These are phyloP conservation scores for Opeltia flavorubescens DNA, from an alignment of 495 filamentous ascomycete species.

Conservation along the genomic window DNA sequence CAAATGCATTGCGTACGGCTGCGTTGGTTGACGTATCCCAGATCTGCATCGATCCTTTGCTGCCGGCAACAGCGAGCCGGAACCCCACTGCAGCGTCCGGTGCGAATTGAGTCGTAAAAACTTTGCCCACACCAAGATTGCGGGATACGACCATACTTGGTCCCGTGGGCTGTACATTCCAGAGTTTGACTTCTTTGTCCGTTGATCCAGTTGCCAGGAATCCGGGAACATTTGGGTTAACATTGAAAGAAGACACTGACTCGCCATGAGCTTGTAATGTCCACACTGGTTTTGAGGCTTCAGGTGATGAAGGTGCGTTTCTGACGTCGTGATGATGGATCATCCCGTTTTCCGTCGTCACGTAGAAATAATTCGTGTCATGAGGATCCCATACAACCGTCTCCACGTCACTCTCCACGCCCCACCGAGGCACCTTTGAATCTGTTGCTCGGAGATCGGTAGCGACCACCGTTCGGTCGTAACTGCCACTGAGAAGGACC, in stretches of 20 bases:
- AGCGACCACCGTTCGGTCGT: slow-evolving; percentile 82
- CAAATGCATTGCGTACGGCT: slow-evolving; percentile 79
- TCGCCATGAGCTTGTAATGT: slow-evolving; percentile 88
- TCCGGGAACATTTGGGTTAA: slow-evolving; percentile 77
- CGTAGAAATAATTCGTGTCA: slow-evolving; percentile 83
- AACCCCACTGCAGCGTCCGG: slow-evolving; percentile 84
- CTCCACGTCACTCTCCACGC: slow-evolving; percentile 90
- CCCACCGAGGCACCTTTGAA: slow-evolving; percentile 57
- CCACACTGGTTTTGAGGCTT: slow-evolving; percentile 74
- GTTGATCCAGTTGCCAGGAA: slow-evolving; percentile 85
- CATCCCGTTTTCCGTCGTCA: slow-evolving; percentile 80
- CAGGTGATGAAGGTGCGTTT: slow-evolving; percentile 49
- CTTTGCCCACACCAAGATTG: slow-evolving; percentile 83
- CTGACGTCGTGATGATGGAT: slow-evolving; percentile 80
- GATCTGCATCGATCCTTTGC: slow-evolving; percentile 82
- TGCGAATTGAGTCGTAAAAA: slow-evolving; percentile 82
- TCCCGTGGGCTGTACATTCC: slow-evolving; percentile 65
- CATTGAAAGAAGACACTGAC: slow-evolving; percentile 86
- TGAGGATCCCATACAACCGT: slow-evolving; percentile 85
- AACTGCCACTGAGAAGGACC: slow-evolving; percentile 78
- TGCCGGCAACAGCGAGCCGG: slow-evolving; percentile 81
- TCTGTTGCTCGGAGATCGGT: slow-evolving; percentile 89
- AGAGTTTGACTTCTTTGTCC: slow-evolving; percentile 91
- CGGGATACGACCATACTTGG: slow-evolving; percentile 84
- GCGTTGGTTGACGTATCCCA: slow-evolving; percentile 96